Evolutionary conservation across 2,329 filamentous ascomycete genomes (phyloP).

Genomic region (Nemania sp.): DNA sequence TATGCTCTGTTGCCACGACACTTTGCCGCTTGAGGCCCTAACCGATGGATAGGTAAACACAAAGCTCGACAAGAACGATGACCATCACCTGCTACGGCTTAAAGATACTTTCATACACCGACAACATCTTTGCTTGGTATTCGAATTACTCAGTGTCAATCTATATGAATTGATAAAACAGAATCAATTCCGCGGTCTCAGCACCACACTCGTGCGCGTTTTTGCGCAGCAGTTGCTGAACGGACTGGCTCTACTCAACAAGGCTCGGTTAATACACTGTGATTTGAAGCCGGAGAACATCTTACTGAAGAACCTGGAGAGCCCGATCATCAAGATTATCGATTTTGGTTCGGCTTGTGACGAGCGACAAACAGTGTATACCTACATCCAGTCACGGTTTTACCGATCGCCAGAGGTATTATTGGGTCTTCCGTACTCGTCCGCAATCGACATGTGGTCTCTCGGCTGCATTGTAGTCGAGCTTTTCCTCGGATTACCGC

Average conservation of each 20-base stretch:
- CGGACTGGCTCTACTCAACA: slow-evolving; percentile 88
- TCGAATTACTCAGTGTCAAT: slow-evolving; percentile 95
- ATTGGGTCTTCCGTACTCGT: slow-evolving; percentile 94
- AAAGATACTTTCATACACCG: slow-evolving; percentile 99
- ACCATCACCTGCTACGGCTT: slow-evolving; percentile 90
- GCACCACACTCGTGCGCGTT: slow-evolving; percentile 93
- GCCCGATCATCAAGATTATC: slow-evolving; percentile 99
- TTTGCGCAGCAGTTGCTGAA: slow-evolving; percentile 97
- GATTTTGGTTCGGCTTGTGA: slow-evolving; percentile 99
- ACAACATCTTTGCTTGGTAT: slow-evolving; percentile 95
- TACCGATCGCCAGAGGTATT: slow-evolving; percentile 96
- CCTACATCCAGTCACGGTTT: slow-evolving; percentile 97
- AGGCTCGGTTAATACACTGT: slow-evolving; percentile 95
- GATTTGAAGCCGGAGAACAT: slow-evolving; percentile 99
- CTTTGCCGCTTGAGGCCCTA: slow-evolving; percentile 29
- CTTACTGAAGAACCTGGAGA: slow-evolving; percentile 94
- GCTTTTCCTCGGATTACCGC: slow-evolving; percentile 87
- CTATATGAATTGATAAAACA: slow-evolving; percentile 99
- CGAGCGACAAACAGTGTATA: slow-evolving; percentile 97
- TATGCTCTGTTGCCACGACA: slow-evolving; percentile 49
- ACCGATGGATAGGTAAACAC: slow-evolving; percentile 75
- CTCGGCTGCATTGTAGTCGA: slow-evolving; percentile 98
- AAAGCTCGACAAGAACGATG: slow-evolving; percentile 98
- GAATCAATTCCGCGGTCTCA: slow-evolving; percentile 96
- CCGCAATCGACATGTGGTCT: slow-evolving; percentile 99